Base-by-base conservation (phyloP, 768 basidiomycete species). In the Dendrothele bispora region DNA sequence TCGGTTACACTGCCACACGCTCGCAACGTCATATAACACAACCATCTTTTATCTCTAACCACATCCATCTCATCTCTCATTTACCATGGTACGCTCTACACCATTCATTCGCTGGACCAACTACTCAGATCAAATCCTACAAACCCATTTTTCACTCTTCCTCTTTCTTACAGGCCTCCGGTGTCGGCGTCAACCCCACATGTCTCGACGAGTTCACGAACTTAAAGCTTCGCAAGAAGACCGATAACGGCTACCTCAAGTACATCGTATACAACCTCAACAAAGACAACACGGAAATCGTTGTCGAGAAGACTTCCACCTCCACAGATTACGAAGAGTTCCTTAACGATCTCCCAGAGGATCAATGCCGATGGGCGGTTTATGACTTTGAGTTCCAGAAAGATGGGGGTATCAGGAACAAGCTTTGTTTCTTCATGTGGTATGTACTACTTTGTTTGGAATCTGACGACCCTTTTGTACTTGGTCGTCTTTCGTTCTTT, bases 341-440 rank as follows among this genome's bases (percentile, higher is more conserved):
- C 64, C 35, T 91, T 41, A 63, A 29, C 1, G 80, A 85, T 56
- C 74, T 98, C 48, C 93, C 95, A 1, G 79, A 85, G 62, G 58
- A 58, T 24, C 80, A 86, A 51, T 90, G 88, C 61, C 74, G 88
- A 69, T 99, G 84, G 82, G 95, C 88, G n/a, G 79, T 98, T 20
- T 95, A 93, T 60, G 94, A 98, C 66, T 86, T 95, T 53, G 85
- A 90, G 56, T 98, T 77, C 59, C 78, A 86, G 71, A 81, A 77
- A 62, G 83, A 77, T 46, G 86, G 75, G 27, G 88, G 88, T 29
- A 84, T 78, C 70, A 79, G 94, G 68, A 92, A 84, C 75, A 98
- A 97, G 75, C 73, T 98, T 48, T 66, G 74, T 55, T 95, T 98
- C 64, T 60, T 82, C 62, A 79, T 82, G 39, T 99, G 95, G 95